phyloP scores from a whole-genome alignment of 352 stramenopile genomes.

The Globisporangium viniferum region DNA sequence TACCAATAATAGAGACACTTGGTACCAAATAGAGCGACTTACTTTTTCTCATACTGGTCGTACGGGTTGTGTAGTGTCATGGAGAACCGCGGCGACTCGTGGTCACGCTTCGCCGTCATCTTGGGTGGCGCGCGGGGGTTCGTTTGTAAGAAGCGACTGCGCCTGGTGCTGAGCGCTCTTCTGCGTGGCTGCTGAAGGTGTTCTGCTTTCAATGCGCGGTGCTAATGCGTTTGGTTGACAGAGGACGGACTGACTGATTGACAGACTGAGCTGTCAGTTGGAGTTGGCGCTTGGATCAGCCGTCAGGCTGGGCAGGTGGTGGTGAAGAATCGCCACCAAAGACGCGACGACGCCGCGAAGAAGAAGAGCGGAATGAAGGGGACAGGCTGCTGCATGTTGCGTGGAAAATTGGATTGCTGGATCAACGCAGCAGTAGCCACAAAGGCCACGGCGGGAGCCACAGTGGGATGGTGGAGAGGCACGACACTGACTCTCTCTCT shows the following conservation, averaged over 20 bases:
- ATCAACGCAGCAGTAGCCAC: no score
- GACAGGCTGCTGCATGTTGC: not conserved
- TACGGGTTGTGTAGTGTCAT: constrained; percentile 16
- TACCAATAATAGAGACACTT: not conserved
- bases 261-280: not conserved
- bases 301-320: no score
- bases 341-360: not conserved
- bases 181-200: not conserved
- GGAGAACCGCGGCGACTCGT: constrained; percentile 18
- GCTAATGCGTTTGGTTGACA: not conserved
- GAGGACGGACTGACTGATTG: not conserved
- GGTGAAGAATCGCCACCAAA: not conserved
- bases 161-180: not conserved
- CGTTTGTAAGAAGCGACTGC: not conserved
- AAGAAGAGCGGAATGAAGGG: not conserved
- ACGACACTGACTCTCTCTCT: not conserved
- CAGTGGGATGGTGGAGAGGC: not conserved
- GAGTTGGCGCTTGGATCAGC: no score
- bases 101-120: constrained; percentile 4
- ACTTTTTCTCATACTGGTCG: constrained; percentile 15
- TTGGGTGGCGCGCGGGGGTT: no score
- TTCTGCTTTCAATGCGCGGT: not conserved
- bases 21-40: not conserved
- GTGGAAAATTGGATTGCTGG: not conserved
- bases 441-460: not conserved